Conservation (phyloP, 768 basidiomycete species). For the Lactarius vividus region DNA sequence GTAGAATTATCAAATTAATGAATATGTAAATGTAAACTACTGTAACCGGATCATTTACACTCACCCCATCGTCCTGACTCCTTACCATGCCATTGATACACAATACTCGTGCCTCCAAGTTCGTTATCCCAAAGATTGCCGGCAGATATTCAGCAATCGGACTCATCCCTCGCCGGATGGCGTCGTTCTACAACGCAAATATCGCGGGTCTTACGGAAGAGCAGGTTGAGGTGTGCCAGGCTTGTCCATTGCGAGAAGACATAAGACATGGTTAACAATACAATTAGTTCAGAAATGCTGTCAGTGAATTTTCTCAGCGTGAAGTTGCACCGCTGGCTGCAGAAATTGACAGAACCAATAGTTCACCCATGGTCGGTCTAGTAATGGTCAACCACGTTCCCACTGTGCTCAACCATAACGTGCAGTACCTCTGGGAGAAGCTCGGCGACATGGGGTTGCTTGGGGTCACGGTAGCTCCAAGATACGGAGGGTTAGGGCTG, state of each 20-base stretch:
- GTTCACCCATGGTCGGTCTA: slow-evolving; percentile 63
- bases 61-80: not conserved
- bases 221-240: slow-evolving; percentile 63
- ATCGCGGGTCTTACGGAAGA: slow-evolving; percentile 77
- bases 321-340: slow-evolving; percentile 85
- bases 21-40: not conserved
- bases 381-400: not conserved
- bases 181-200: slow-evolving; percentile 66
- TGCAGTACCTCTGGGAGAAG: slow-evolving; percentile 82
- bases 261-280: not conserved
- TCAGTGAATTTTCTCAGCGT: slow-evolving; percentile 74
- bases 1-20: not conserved
- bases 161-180: slow-evolving; percentile 27
- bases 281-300: slow-evolving; percentile 73
- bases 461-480: slow-evolving; percentile 76
- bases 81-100: slow-evolving; percentile 6
- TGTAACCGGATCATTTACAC: not conserved
- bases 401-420: not conserved
- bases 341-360: slow-evolving; percentile 83
- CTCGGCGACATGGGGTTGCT: slow-evolving; percentile 91
- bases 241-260: not conserved
- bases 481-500: slow-evolving; percentile 78
- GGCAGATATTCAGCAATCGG: not conserved
- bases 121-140: not conserved
- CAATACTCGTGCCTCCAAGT: not conserved